Conservation (phyloP, 1,284 basidiomycete species). For the Ganoderma sinense region DNA sequence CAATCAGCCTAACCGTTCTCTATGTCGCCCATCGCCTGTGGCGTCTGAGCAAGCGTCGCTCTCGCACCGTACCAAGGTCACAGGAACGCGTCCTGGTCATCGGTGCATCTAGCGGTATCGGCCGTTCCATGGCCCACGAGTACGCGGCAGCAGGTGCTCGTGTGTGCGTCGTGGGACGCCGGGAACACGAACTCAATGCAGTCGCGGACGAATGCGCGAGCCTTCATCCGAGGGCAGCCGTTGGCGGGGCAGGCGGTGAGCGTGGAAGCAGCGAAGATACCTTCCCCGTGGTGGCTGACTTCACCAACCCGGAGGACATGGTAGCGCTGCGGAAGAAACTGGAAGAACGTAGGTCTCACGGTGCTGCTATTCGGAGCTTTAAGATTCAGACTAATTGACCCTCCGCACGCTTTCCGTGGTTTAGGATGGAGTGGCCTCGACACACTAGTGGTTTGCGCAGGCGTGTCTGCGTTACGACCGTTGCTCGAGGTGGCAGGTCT, state of each 20-base stretch:
- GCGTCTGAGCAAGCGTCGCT: conserved; percentile 17
- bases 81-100: conserved; percentile 81
- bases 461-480: conserved; percentile 85
- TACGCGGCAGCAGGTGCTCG: conserved; percentile 81
- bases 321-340: conserved; percentile 64
- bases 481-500: conserved; percentile 79
- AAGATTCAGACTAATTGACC: neutral
- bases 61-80: conserved; percentile 16
- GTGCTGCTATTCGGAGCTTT: conserved; percentile 14
- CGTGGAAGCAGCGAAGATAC: conserved; percentile 1
- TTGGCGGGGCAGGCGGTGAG: conserved; percentile 4
- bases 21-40: conserved; percentile 18
- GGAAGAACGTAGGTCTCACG: conserved; percentile 56
- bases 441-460: conserved; percentile 86
- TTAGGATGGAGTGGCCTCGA: conserved; percentile 85
- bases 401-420: neutral
- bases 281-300: conserved; percentile 66
- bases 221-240: conserved; percentile 26
- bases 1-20: conserved; percentile 6
- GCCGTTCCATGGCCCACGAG: conserved; percentile 72
- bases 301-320: conserved; percentile 74
- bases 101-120: conserved; percentile 88
- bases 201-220: conserved; percentile 70
- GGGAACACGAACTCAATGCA: conserved; percentile 60
- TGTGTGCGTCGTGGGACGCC: conserved; percentile 81